Evolutionary conservation across 768 basidiomycete species (phyloP), one percentile per base, ranked within the genome.

Genomic region (Pulveroboletus sp.): DNA sequence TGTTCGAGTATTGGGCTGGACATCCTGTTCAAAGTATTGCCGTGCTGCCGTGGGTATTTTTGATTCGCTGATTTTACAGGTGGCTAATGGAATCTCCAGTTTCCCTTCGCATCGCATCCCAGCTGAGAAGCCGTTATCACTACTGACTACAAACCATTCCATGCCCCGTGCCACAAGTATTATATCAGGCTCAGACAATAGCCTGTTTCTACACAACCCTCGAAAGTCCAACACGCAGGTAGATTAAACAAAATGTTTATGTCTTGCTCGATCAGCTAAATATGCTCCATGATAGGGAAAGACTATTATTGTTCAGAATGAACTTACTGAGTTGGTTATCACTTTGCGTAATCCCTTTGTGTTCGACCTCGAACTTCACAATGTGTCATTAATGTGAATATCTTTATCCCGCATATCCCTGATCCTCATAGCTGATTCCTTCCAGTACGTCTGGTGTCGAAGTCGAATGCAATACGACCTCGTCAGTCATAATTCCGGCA

Each of bases 161-260:
- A 70, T 71, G 24, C 45, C 74, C 0, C 69, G 67, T 17, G 70
- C 73, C 42, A 57, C 72, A 4, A 70, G 69, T 26, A 76, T 83
- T 3, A 72, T 84, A 42, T 67, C 86, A 4, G 71, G 75, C 38
- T 83, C 83, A 4, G 71, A 74, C 28, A 79, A 76, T 18, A 88
- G 93, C 64, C 86, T 89, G 1, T 97, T 97, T 69, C 71, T 98
- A 50, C 96, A 96, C 65, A 93, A 97, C 65, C 95, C 95, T 2
- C 75, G 94, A 50, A 83, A 79, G 61, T 68, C 77, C 7, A 70
- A 75, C 28, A 74, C 74, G 14, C 83, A 83, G 75, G 87, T 89
- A 38, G 60, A 74, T 27, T 14, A 41, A 27, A 8, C 5, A 41
- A 50, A 42, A 14, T 43, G 24, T 30, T 28, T 35, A 36, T 39